Base-by-base conservation (phyloP, 2,329 filamentous ascomycete species). In the Zarea fungicola region DNA sequence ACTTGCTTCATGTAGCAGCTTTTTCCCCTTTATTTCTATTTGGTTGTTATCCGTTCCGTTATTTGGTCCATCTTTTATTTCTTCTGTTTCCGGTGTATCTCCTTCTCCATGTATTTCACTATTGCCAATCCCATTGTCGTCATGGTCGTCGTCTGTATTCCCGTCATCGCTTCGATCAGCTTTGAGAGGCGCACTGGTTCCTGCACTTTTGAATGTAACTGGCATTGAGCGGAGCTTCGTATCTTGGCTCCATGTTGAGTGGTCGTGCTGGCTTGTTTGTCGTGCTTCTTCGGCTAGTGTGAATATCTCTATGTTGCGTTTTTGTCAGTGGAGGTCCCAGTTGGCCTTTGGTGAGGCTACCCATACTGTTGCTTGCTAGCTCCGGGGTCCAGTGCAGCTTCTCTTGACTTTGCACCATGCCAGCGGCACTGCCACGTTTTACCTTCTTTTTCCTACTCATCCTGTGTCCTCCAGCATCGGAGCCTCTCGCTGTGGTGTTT, bases 191-290 rank as follows among this genome's bases (percentile, higher is more conserved):
- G 80, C 69, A 41, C 71, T 71, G 35, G 69, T 58, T 5, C 78
- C 78, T n/a, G 72, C 72, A 52, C 76, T 80, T 40, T 80, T 64
- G 49, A 82, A 82, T 0, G 53, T 53, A 4, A 82, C 69, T 2
- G 78, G 78, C 35, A 67, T 69, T 36, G 68, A 63, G 47, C 78
- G 68, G 9, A 82, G 64, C 41, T 65, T 72, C 18, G 63, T 62
- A 48, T 67, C 68, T 26, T 58, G 55, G 14, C 62, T 64, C 66
- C 66, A 71, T n/a, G 56, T 55, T 22, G 43, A 43, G 25, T 28
- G 43, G 34, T 44, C 44, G 19, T 44, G 49, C 16, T 57, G 52
- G 11, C 51, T 49, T 25, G 57, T 61, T 48, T 51, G 55, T 14
- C 56, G 55, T 25, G 56, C 56, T 43, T 58, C 56, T n/a, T 58